phyloP scores from a whole-genome alignment of 306 rosid species.

The Trichosanthes truncata region DNA sequence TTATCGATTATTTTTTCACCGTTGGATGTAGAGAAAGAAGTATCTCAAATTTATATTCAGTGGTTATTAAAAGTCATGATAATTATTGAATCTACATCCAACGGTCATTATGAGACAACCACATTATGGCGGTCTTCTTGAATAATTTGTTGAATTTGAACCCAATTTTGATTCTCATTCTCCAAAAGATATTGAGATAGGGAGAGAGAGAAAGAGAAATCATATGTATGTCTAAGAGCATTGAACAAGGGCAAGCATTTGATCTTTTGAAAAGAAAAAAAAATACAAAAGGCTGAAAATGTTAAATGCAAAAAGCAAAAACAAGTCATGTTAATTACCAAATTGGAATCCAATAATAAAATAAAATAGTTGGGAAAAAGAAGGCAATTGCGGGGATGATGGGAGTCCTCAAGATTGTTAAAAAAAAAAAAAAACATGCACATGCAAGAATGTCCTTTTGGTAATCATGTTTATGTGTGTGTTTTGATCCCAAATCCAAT shows the following conservation, averaged over 20 bases:
- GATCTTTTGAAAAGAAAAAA: neutral
- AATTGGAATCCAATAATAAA: neutral
- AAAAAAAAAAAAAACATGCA: neutral
- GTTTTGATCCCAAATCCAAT: slow-evolving; percentile 12
- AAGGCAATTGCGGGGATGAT: slow-evolving; percentile 3
- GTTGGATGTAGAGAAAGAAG: too few relatives aligned
- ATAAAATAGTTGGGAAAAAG: neutral
- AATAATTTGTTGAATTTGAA: too few relatives aligned
- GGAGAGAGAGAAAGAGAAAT: neutral
- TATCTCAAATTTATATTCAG: too few relatives aligned
- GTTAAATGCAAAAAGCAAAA: slow-evolving; percentile 1
- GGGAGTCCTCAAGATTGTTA: neutral
- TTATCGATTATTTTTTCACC: too few relatives aligned
- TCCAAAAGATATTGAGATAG: neutral
- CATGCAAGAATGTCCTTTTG: slow-evolving; percentile 12
- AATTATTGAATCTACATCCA: too few relatives aligned
- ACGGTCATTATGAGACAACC: too few relatives aligned
- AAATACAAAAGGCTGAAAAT: neutral
- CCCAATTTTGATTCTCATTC: neutral
- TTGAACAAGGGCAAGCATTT: neutral
- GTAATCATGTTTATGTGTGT: slow-evolving; percentile 7
- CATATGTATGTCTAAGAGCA: neutral
- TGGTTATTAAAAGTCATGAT: too few relatives aligned
- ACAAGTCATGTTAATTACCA: neutral
- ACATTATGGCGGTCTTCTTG: too few relatives aligned